Conservation (phyloP, 345 rosid genomes). For the Citrus inodora region DNA sequence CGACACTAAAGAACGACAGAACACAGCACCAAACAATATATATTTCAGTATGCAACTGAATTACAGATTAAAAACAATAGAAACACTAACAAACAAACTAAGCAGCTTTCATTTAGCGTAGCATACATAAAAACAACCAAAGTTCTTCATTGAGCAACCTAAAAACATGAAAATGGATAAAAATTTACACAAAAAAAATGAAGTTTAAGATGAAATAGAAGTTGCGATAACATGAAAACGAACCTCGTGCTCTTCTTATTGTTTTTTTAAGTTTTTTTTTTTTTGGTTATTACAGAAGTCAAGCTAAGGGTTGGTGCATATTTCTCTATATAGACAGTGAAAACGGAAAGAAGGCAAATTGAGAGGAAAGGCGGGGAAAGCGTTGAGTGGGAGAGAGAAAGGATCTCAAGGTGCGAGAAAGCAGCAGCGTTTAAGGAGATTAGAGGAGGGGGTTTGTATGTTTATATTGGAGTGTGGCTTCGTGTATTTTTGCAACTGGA, state of each 20-base stretch:
- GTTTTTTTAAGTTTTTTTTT: neutral
- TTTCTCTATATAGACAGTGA: neutral
- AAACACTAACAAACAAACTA: neutral
- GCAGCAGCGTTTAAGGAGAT: slow-evolving; percentile 8
- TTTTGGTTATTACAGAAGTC: neutral
- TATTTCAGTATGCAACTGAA: neutral
- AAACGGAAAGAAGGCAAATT: neutral
- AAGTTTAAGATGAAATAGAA: neutral
- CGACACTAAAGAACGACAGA: neutral
- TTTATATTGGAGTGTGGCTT: neutral
- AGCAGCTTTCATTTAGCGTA: no score
- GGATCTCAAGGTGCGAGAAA: neutral
- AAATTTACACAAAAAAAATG: neutral
- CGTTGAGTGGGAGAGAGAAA: slow-evolving; percentile 17
- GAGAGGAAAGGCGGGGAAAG: slow-evolving; percentile 19
- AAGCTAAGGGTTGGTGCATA: neutral
- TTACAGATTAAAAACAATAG: neutral
- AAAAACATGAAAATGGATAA: neutral
- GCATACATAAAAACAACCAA: neutral
- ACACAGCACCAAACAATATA: neutral
- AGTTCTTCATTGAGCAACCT: neutral
- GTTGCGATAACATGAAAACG: neutral
- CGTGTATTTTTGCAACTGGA: neutral
- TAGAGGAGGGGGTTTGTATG: neutral
- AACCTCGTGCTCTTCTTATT: neutral